Evolutionary conservation across 2,329 filamentous ascomycete species (phyloP), one percentile per base, ranked within the genome.

Genomic region (Tolypocladium tundrense): DNA sequence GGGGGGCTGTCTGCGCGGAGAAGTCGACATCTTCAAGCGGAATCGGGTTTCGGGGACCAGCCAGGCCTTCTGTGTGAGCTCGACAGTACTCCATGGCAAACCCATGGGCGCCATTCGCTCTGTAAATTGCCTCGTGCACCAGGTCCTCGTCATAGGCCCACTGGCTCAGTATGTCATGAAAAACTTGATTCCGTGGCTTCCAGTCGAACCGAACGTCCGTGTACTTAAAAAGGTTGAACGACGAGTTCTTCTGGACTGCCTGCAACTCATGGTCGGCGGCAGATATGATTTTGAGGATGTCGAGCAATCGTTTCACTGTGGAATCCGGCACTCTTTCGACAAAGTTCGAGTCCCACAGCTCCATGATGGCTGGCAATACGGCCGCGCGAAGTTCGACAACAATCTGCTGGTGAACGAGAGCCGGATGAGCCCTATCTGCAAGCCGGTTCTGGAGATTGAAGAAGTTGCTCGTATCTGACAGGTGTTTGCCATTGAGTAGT

Each of bases 301-400:
- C 88, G 60, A 97, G 84, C 16, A 96, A 77, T 57, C 85, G 87
- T 64, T 90, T 88, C 21, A 94, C 84, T 48, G 92, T 88, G 27
- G 85, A 81, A 31, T 86, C 87, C 3, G 88, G 86, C 1, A 91
- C 84, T 65, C 90, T 92, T 64, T 96, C 91, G 21, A 94, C 84
- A 53, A 96, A 83, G 33, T 85, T 78, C 1, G 91, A 95, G 63
- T 90, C 86, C 95, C 94, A 99, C 35, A 97, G 81, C 53, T 86
- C 81, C 58, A 83, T 82, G 45, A 94, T 81, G 52, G 88, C 83
- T 0, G 91, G 90, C 16, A 97, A 75, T 33, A 97, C 84, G 33
- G 86, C 84, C 73, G 88, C 85, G 48, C 94, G 87, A 48, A 97
- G 74, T 69, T 97, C 93, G 7, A 97, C 85, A 16, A 97, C 77